These are phyloP conservation scores for Saccharomycopsis microspora DNA, from an alignment of 805 yeast genomes.

Conservation along the genomic window DNA sequence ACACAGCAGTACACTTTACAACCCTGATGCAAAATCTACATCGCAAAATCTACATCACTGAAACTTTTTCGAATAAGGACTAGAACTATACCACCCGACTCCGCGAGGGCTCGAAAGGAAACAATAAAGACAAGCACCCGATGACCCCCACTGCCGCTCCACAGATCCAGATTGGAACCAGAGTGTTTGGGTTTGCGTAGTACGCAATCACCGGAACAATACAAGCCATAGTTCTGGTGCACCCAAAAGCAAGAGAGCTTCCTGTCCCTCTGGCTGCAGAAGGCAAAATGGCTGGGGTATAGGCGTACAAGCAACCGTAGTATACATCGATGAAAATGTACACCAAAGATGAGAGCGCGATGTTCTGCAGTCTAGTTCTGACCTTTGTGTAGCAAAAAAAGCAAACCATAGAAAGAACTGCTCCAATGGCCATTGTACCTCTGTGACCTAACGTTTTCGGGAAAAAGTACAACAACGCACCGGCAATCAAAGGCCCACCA, in stretches of 20 bases:
- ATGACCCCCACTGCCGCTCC: conserved; percentile 41
- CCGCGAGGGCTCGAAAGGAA: conserved; percentile 34
- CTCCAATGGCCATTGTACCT: conserved; percentile 42
- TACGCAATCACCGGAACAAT: conserved; percentile 48
- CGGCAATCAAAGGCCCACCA: conserved; percentile 43
- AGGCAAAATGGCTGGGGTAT: conserved; percentile 56
- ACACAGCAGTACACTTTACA: neutral
- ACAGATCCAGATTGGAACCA: conserved; percentile 51
- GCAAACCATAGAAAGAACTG: conserved; percentile 39
- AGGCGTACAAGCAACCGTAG: conserved; percentile 52
- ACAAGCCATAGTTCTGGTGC: conserved; percentile 40
- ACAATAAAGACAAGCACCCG: conserved; percentile 28
- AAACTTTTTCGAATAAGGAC: no score
- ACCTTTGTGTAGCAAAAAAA: conserved; percentile 53
- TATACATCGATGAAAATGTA: conserved; percentile 37
- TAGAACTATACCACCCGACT: conserved; percentile 21
- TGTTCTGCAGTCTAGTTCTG: conserved; percentile 39
- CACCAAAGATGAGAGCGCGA: conserved; percentile 34
- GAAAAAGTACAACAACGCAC: conserved; percentile 21
- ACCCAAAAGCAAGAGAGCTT: conserved; percentile 45
- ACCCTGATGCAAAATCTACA: neutral
- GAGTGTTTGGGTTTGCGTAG: conserved; percentile 31
- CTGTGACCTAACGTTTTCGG: conserved; percentile 33
- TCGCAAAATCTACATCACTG: neutral
- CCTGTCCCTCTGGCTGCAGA: conserved; percentile 45